Conservation (phyloP, 441 rosid species). For the Pelargonium cotyledonis region DNA sequence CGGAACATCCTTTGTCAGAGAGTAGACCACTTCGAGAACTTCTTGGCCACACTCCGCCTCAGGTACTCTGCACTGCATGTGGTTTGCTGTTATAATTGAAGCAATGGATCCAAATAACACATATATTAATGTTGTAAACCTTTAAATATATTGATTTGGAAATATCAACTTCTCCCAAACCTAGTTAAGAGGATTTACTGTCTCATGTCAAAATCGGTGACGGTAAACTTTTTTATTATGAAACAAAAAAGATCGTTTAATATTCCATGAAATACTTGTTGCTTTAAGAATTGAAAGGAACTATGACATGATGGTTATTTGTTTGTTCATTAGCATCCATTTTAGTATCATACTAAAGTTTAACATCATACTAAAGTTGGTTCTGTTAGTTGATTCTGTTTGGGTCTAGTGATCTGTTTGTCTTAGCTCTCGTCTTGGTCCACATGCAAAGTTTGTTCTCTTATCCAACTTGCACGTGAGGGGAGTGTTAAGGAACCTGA, state of each 20-base stretch:
- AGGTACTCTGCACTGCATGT: slow-evolving; percentile 33
- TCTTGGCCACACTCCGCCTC: slow-evolving; percentile 69
- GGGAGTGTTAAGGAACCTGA: too few relatives aligned
- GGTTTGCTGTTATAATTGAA: background rate
- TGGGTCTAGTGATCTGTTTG: too few relatives aligned
- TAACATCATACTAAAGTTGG: too few relatives aligned
- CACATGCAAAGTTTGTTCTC: too few relatives aligned
- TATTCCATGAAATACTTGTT: background rate
- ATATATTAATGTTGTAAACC: background rate
- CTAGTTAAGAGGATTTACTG: slow-evolving; percentile 3
- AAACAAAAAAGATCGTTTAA: too few relatives aligned
- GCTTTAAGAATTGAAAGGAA: background rate
- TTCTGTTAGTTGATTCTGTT: too few relatives aligned
- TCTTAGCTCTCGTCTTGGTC: too few relatives aligned
- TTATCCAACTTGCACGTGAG: too few relatives aligned
- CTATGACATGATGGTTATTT: background rate
- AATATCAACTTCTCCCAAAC: background rate
- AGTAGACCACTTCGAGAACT: slow-evolving; percentile 59
- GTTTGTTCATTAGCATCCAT: background rate
- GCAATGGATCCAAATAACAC: slow-evolving; percentile 7
- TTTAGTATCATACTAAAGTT: background rate
- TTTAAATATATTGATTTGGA: background rate
- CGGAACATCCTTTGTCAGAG: slow-evolving; percentile 67
- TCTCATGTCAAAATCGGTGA: background rate
- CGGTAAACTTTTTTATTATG: background rate